Evolutionary conservation across 495 filamentous ascomycete species (phyloP).

Genomic region (Bacidia rubella): DNA sequence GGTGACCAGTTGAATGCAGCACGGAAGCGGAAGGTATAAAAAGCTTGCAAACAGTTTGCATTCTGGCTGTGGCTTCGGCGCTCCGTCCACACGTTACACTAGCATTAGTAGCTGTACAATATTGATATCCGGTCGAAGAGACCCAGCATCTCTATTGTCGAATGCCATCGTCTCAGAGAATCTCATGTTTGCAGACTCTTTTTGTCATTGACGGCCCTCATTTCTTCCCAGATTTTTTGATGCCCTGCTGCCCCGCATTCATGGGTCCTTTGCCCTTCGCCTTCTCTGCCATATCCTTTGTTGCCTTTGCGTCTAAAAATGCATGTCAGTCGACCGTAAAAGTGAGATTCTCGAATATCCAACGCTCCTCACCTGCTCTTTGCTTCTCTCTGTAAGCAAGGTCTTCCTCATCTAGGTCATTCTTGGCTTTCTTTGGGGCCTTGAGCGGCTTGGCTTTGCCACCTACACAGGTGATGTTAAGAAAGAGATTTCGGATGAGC

Average conservation of each 20-base stretch:
- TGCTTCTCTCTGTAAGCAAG: constrained; percentile 62
- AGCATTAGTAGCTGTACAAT: constrained; percentile 1
- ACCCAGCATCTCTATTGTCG: no score
- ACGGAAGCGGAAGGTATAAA: not conserved
- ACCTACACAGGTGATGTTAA: no score
- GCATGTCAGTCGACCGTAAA: not conserved
- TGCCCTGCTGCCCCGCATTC: constrained; percentile 67
- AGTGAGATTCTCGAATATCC: no score
- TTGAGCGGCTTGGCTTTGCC: constrained; percentile 81
- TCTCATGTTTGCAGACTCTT: not conserved
- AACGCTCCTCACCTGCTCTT: constrained; percentile 45
- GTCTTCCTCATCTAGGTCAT: constrained; percentile 66
- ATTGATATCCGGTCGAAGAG: not conserved
- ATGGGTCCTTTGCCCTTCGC: constrained; percentile 44
- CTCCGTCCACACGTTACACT: not conserved
- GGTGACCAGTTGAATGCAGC: constrained; percentile 30
- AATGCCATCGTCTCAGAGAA: no score
- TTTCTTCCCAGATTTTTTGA: constrained; percentile 90
- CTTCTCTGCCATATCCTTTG: constrained; percentile 58
- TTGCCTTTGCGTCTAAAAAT: constrained; percentile 58
- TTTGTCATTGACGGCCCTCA: constrained; percentile 21
- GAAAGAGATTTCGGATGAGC: constrained; percentile 1
- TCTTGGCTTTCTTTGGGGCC: constrained; percentile 61
- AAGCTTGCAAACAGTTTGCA: not conserved
- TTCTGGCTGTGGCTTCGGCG: not conserved